A percentile compares a stretch with the other conserved stretches of the same genome.
Evolutionary conservation across 352 stramenopile species (phyloP).

Genomic region (Pythium graminicola): DNA sequence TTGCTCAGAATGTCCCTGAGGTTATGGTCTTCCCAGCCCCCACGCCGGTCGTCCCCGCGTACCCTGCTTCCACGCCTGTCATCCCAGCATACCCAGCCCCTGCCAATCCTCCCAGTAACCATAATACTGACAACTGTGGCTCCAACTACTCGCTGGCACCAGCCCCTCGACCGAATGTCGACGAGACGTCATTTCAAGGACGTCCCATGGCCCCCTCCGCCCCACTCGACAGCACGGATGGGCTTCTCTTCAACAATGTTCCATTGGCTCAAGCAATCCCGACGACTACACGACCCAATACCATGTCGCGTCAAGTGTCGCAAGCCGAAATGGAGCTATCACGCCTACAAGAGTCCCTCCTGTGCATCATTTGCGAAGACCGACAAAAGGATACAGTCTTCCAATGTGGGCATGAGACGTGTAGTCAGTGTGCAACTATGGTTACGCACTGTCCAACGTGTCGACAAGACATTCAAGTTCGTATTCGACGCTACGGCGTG

Average conservation of each 20-base stretch:
- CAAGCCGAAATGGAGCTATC: constrained; percentile 50
- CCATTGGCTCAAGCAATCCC: not conserved
- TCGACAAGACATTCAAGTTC: constrained; percentile 61
- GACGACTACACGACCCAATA: not conserved
- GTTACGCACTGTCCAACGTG: constrained; percentile 66
- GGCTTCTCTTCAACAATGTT: not conserved
- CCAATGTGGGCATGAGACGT: constrained; percentile 82
- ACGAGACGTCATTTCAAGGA: constrained; percentile 3
- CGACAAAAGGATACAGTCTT: constrained; percentile 74
- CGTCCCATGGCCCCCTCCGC: constrained; percentile 6
- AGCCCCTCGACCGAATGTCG: not conserved
- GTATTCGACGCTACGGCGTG: constrained; percentile 62
- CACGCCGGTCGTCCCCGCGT: not conserved
- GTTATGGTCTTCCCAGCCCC: constrained; percentile 55
- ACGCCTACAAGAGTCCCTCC: constrained; percentile 51
- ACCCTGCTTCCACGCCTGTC: not conserved
- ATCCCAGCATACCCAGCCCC: not conserved
- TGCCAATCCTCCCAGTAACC: not conserved
- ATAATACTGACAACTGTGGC: constrained; percentile 4
- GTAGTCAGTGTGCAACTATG: constrained; percentile 39
- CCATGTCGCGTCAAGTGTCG: constrained; percentile 25
- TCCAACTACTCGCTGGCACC: constrained; percentile 23
- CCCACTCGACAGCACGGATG: constrained; percentile 4
- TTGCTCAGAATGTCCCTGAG: constrained; percentile 42
- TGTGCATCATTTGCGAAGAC: constrained; percentile 76